Evolutionary conservation across 2,329 filamentous ascomycete genomes (phyloP), one percentile per base, ranked within the genome.

Genomic region (Colletotrichum destructivum): DNA sequence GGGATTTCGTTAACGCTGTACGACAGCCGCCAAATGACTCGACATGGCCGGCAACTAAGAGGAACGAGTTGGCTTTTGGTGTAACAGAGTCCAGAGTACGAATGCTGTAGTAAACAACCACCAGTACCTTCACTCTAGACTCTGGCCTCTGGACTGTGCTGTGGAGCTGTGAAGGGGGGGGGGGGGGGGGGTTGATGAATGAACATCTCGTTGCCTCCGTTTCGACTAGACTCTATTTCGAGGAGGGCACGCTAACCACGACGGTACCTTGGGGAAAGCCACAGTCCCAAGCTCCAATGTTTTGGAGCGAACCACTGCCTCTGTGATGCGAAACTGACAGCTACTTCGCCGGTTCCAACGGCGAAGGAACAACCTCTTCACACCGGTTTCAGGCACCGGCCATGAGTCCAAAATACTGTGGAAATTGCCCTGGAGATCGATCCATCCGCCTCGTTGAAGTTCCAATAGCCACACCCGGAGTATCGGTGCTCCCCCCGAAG

Each of bases 251-350:
- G 46, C 64, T 54, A 59, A 59, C 16, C 64, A 21, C 57, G 38
- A 62, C 59, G 26, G 46, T 47, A 31, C 26, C 7, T 12, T 12
- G 11, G 26, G 56, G 49, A 67, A 71, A 63, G 52, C 69, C 63
- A 71, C 4, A 26, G 26, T 26, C 26, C 26, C 26, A 26, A 26
- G 26, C 26, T 26, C 26, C 26, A 44, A 26, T 15, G 7, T n/a
- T 18, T 44, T 35, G 23, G 38, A 46, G 38, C 51, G 44, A 68
- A 59, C 64, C 59, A 67, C 46, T 62, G 44, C 49, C 57, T 31
- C 26, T 31, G 38, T 49, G 31, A 62, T 68, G 68, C 64, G 62
- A 62, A 68, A 47, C 51, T 68, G 64, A 69, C 69, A 60, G 69
- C 59, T 71, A 51, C 57, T 68, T 54, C 51, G 35, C 18, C 52